phyloP scores from a whole-genome alignment of 73 alveolate genomes.

The Paramecium sonneborni region DNA sequence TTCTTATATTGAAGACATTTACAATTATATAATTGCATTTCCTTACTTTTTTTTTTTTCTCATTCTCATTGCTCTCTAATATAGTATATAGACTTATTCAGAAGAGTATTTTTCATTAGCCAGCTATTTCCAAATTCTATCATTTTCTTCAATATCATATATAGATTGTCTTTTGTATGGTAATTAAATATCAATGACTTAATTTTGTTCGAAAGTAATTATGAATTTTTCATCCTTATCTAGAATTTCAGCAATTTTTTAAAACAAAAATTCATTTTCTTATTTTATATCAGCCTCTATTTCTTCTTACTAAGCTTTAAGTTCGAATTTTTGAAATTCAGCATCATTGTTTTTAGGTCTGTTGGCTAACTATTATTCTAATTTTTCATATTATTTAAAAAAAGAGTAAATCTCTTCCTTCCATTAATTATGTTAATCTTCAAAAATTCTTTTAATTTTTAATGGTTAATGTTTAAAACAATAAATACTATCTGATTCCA shows the following conservation, averaged over 20 bases:
- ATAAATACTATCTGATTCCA: constrained; percentile 59
- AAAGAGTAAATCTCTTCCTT: constrained; percentile 36
- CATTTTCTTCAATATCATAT: constrained; percentile 22
- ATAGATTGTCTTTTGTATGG: constrained; percentile 14
- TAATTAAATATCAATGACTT: not conserved
- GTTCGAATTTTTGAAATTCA: not conserved
- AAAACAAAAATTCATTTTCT: constrained; percentile 5
- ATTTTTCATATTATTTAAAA: not conserved
- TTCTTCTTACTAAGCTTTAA: not conserved
- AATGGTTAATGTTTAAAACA: constrained; percentile 60
- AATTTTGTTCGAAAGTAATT: not conserved
- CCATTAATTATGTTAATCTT: constrained; percentile 42
- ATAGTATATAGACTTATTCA: not conserved
- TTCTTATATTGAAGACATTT: not conserved
- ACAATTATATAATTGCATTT: not conserved
- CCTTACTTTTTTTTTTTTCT: constrained; percentile 28
- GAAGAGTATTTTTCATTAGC: constrained; percentile 1
- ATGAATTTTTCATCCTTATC: constrained; percentile 4
- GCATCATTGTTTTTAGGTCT: constrained; percentile 9
- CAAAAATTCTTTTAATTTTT: constrained; percentile 48
- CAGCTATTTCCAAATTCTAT: constrained; percentile 25
- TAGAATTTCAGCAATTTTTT: not conserved
- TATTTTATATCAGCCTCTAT: constrained; percentile 16
- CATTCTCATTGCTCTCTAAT: constrained; percentile 54
- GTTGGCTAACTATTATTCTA: not conserved